Conservation (phyloP, 805 yeast genomes). For the Cyberlindnera maritima region DNA sequence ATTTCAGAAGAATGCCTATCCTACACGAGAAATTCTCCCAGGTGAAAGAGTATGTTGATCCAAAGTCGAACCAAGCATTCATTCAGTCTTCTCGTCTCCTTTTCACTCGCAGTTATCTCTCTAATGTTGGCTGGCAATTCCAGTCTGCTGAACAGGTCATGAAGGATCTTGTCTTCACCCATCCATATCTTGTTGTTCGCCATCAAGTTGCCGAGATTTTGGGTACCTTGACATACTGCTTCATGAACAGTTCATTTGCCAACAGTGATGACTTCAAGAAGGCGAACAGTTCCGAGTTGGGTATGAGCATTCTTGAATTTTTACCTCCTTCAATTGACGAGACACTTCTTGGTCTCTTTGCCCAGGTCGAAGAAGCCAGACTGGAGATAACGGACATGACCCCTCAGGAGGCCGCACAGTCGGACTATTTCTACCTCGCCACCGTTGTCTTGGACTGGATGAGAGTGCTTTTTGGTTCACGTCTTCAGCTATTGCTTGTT, state of each 20-base stretch:
- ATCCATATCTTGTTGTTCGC: slow-evolving; percentile 73
- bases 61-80: slow-evolving; percentile 65
- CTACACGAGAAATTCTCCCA: slow-evolving; percentile 41
- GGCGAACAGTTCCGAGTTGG: slow-evolving; percentile 35
- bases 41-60: slow-evolving; percentile 38
- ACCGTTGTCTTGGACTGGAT: slow-evolving; percentile 66
- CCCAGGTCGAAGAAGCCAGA: slow-evolving; percentile 41
- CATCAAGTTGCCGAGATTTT: slow-evolving; percentile 62
- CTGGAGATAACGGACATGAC: slow-evolving; percentile 30
- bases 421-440: slow-evolving; percentile 60
- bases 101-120: slow-evolving; percentile 49
- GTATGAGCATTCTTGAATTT: slow-evolving; percentile 29
- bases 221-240: slow-evolving; percentile 34
- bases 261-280: slow-evolving; percentile 39
- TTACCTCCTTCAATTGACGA: slow-evolving; percentile 33
- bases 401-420: slow-evolving; percentile 55
- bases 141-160: slow-evolving; percentile 46
- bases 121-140: slow-evolving; percentile 53
- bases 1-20: slow-evolving; percentile 61
- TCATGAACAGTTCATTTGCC: slow-evolving; percentile 41
- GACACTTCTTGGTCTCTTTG: slow-evolving; percentile 43
- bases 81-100: slow-evolving; percentile 58
- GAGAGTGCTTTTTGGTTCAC: slow-evolving; percentile 48
- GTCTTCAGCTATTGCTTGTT: slow-evolving; percentile 50
- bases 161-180: slow-evolving; percentile 44